Evolutionary conservation across 75 land plant genomes (phyloP).

Genomic region (Pseudotsuga menziesii): DNA sequence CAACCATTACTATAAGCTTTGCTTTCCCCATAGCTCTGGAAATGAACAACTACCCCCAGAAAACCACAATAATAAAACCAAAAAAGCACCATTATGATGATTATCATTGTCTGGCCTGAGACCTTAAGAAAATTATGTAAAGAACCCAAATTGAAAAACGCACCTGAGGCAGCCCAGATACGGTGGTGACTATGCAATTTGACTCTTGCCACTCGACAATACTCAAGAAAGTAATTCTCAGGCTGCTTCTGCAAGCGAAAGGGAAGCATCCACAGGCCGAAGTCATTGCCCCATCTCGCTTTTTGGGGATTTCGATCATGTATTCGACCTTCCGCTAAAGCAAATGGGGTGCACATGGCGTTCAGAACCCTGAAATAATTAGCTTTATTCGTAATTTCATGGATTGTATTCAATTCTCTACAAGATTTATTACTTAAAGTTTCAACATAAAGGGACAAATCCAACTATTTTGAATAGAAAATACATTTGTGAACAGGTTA

Average conservation of each 20-base stretch:
- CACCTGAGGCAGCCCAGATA: constrained; percentile 73
- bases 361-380: too few species aligned
- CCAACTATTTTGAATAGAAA: too few species aligned
- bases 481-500: too few species aligned
- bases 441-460: too few species aligned
- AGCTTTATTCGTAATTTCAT: too few species aligned
- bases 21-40: constrained; percentile 11
- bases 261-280: constrained; percentile 35
- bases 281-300: constrained; percentile 38
- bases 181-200: constrained; percentile 48
- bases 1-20: neutral
- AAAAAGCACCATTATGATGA: neutral
- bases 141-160: neutral
- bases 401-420: too few species aligned
- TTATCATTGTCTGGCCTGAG: neutral
- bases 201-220: constrained; percentile 51
- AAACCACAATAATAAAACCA: neutral
- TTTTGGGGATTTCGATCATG: constrained; percentile 28
- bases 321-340: constrained; percentile 21
- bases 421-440: too few species aligned
- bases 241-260: constrained; percentile 3
- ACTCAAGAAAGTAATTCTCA: constrained; percentile 45
- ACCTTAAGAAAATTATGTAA: neutral
- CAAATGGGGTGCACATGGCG: neutral
- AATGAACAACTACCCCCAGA: neutral